phyloP scores from a whole-genome alignment of 306 rosid species.

The Cucumis cinereus region DNA sequence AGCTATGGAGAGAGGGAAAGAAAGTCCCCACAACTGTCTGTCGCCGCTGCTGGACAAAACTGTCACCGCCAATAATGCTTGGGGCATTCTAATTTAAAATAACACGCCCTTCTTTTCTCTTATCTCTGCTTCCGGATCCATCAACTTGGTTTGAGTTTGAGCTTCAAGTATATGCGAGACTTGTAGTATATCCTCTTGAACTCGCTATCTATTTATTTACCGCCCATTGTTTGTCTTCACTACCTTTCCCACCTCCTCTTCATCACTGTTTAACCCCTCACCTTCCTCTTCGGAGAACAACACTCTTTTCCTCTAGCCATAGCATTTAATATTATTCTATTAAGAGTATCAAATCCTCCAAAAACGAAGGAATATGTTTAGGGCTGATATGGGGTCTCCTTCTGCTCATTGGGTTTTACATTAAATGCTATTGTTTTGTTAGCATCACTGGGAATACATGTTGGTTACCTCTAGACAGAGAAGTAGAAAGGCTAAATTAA shows the following conservation, averaged over 20 bases:
- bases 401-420: conserved; percentile 42
- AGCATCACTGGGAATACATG: conserved; percentile 66
- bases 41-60: conserved; percentile 72
- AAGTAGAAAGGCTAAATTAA: conserved; percentile 19
- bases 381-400: conserved; percentile 37
- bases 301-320: conserved; percentile 15
- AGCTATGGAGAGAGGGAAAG: conserved; percentile 21
- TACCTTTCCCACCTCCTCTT: background rate
- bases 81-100: conserved; percentile 45
- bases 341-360: conserved; percentile 18
- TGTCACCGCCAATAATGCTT: conserved; percentile 94
- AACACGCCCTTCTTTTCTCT: conserved; percentile 32
- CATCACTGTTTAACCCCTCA: background rate
- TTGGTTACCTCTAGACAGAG: conserved; percentile 28
- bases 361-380: conserved; percentile 36
- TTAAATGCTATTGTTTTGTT: conserved; percentile 58
- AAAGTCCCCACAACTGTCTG: conserved; percentile 74
- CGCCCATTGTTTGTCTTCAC: background rate
- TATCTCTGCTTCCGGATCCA: background rate
- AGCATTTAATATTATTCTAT: conserved; percentile 48
- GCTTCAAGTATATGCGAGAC: background rate
- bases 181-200: background rate
- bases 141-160: background rate
- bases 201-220: background rate
- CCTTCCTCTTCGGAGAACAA: background rate